Evolutionary conservation across 768 basidiomycete species (phyloP), one percentile per base, ranked within the genome.

Genomic region (Clavulina sp.): DNA sequence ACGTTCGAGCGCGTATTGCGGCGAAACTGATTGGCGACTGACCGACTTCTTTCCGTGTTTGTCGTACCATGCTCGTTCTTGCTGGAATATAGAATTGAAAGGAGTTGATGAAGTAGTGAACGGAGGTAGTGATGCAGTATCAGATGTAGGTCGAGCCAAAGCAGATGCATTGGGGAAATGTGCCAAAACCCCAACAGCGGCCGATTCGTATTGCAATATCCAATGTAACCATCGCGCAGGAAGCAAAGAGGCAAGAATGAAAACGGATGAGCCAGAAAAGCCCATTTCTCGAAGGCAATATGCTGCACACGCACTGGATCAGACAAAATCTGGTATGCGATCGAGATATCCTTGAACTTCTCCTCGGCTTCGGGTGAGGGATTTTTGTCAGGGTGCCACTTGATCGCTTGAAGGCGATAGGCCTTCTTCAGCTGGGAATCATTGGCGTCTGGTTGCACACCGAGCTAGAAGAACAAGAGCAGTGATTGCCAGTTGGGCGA

Each of bases 381-480:
- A 61, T 96, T 96, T 74, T 93, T 95, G 68, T 95, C 92, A 3
- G 91, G 92, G 63, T 95, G 91, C 63, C 81, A 93, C 84, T 91
- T 84, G 74, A 96, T 92, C 21, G 93, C 91, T 59, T 84, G 80
- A 65, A 83, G 93, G 57, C 93, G 71, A 65, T 96, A 96, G 1
- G 85, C 92, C 67, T 91, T 97, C 73, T 96, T 96, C 57, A 97
- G 66, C 51, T 78, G 76, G 0, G 77, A 82, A 57, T 87, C 85
- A 58, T 78, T 75, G 32, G 75, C 84, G 60, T 89, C 83, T 30
- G 75, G 70, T 1, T 70, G 54, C 18, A 91, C 83, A 21, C 73
- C 79, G 34, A 91, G 70, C 84, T 87, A 63, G 33, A 41, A 38
- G 32, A 43, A 18, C 49, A 5, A 19, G n/a, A 21, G 30, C 19